phyloP scores from a whole-genome alignment of 768 basidiomycete genomes.

The Lactifluus echinatus region DNA sequence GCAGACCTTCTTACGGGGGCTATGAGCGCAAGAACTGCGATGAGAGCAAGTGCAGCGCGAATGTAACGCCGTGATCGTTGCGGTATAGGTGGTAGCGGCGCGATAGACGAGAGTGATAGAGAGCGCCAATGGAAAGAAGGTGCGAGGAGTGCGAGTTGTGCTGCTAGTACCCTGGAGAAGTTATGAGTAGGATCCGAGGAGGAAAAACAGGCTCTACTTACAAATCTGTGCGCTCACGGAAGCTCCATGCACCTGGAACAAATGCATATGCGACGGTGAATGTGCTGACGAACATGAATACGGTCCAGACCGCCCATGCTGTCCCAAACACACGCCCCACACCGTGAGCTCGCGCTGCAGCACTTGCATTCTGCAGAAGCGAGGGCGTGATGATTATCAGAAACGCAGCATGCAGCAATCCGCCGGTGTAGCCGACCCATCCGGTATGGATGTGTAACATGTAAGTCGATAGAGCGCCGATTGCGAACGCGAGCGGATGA shows the following conservation, averaged over 20 bases:
- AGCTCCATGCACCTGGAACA: slow-evolving; percentile 66
- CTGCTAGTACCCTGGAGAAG: slow-evolving; percentile 39
- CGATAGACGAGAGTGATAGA: background rate
- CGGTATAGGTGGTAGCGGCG: slow-evolving; percentile 1
- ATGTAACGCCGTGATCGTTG: slow-evolving; percentile 6
- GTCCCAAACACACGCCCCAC: slow-evolving; percentile 44
- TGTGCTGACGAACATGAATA: slow-evolving; percentile 60
- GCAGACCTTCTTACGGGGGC: slow-evolving; percentile 13
- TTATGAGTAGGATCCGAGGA: background rate
- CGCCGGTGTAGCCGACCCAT: slow-evolving; percentile 65
- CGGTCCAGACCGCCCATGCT: slow-evolving; percentile 50
- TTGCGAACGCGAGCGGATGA: slow-evolving; percentile 45
- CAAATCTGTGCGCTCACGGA: slow-evolving; percentile 73
- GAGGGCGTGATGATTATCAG: slow-evolving; percentile 54
- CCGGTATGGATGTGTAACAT: slow-evolving; percentile 51
- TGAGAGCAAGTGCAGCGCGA: slow-evolving; percentile 19
- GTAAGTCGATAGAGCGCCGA: slow-evolving; percentile 45
- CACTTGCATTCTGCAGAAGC: slow-evolving; percentile 41
- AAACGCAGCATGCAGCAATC: slow-evolving; percentile 54
- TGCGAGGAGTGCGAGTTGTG: slow-evolving; percentile 44
- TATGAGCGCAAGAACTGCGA: slow-evolving; percentile 17
- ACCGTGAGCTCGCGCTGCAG: slow-evolving; percentile 25
- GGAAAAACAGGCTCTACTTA: slow-evolving; percentile 30
- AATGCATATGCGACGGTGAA: slow-evolving; percentile 90
- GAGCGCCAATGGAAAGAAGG: slow-evolving; percentile 39